These are phyloP conservation scores for Torulaspora quercuum DNA, from an alignment of 805 yeast species.

Conservation along the genomic window DNA sequence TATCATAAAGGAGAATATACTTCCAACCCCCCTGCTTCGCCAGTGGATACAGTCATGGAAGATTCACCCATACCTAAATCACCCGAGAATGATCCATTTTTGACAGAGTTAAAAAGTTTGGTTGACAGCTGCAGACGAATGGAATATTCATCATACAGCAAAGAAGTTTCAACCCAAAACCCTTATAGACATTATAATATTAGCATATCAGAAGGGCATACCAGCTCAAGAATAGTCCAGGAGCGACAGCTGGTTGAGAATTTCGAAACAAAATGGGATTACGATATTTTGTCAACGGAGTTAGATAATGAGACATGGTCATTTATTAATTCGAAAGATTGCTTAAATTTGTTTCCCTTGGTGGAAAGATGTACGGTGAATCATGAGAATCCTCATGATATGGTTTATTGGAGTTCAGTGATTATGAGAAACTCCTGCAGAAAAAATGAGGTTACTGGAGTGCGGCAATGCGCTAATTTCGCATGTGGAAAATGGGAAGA, in stretches of 20 bases:
- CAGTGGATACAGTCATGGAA: slow-evolving; percentile 13
- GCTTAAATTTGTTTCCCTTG: slow-evolving; percentile 76
- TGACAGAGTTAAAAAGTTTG: slow-evolving; percentile 18
- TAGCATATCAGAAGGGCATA: slow-evolving; percentile 7
- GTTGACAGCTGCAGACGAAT: slow-evolving; percentile 10
- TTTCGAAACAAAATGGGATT: slow-evolving; percentile 44
- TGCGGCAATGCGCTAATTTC: slow-evolving; percentile 91
- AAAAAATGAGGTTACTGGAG: slow-evolving; percentile 80
- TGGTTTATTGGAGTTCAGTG: slow-evolving; percentile 97
- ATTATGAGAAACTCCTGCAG: slow-evolving; percentile 95
- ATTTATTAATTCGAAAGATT: slow-evolving; percentile 42
- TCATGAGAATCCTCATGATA: slow-evolving; percentile 63
- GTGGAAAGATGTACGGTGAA: slow-evolving; percentile 85
- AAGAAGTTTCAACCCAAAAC: slow-evolving; percentile 4
- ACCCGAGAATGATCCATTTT: slow-evolving; percentile 16
- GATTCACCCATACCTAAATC: slow-evolving; percentile 5
- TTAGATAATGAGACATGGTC: slow-evolving; percentile 27
- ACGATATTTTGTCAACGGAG: slow-evolving; percentile 39
- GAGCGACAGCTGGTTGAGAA: slow-evolving; percentile 15
- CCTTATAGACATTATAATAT: slow-evolving; percentile 9
- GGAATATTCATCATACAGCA: background rate
- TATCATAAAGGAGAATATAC: background rate
- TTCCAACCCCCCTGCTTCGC: background rate
- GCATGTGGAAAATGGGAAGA: slow-evolving; percentile 94
- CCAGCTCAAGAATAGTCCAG: slow-evolving; percentile 12